Base-by-base conservation (phyloP, 805 yeast species). In the Starmerella floricola region DNA sequence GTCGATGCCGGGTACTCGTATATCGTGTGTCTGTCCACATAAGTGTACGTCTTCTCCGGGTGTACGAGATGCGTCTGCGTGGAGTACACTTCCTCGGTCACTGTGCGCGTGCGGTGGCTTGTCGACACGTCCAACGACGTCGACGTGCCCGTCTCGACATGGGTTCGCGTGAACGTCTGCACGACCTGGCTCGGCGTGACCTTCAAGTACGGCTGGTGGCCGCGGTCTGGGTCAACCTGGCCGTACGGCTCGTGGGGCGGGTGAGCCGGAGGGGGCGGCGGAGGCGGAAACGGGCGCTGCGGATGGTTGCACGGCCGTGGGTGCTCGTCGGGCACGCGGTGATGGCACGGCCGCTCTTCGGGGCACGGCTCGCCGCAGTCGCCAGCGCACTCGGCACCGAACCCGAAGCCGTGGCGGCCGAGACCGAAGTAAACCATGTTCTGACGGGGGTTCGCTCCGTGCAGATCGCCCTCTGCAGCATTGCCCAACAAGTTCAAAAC, bases 1-100 rank as follows among this genome's bases (percentile, higher is more conserved):
- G 52, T 48, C 5, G 46, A 36, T n/a, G 45, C 52, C 2, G 52
- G 50, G 28, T 47, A 46, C 41, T 40, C 48, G 21, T 32, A 33
- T 11, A 36, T 31, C 13, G 52, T 39, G 30, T 24, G 41, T 19
- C 30, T 28, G 10, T 42, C 49, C 18, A 45, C 44, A 12, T 23
- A 20, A 11, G 48, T 42, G 29, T 23, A 29, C 3, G 51, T 47
- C 35, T 32, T 31, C 29, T 30, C 47, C 11, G 51, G 51, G 36
- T 39, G 37, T 30, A 34, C 26, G 12, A 32, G 13, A 29, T 45
- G 34, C 12, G 49, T 45, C 17, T 28, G 17, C 6, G 48, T 42
- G 26, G 36, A 17, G 13, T 21, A 20, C 18, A 40, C 21, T 24
- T 36, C 40, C 13, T 46, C 49, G 2, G 49, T 46, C 16, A 40